Evolutionary conservation across 2,329 filamentous ascomycete species (phyloP).

Genomic region (Penicillium carneum): DNA sequence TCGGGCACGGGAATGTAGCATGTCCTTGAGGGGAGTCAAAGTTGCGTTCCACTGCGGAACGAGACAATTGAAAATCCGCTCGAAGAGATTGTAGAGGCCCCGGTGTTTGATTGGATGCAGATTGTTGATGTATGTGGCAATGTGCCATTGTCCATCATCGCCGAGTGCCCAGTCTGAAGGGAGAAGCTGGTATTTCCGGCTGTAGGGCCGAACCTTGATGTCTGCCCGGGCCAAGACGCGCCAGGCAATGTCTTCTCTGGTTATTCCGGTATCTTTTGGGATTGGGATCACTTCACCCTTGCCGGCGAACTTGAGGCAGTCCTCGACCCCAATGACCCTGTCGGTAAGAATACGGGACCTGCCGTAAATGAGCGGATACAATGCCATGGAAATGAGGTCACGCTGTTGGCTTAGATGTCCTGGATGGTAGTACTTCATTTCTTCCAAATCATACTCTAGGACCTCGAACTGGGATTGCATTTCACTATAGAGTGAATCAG

Average conservation of each 20-base stretch:
- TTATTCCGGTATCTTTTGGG: conserved; percentile 42
- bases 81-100: conserved; percentile 50
- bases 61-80: conserved; percentile 44
- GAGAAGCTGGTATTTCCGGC: conserved; percentile 56
- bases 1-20: conserved; percentile 43
- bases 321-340: conserved; percentile 37
- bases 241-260: conserved; percentile 43
- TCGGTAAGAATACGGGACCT: conserved; percentile 41
- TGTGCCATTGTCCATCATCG: conserved; percentile 38
- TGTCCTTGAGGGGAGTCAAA: conserved; percentile 43
- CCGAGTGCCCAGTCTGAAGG: conserved; percentile 51
- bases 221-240: conserved; percentile 40
- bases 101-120: conserved; percentile 50
- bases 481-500: conserved; percentile 47
- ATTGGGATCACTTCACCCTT: conserved; percentile 36
- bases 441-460: conserved; percentile 60
- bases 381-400: conserved; percentile 69
- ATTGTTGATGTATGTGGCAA: conserved; percentile 57
- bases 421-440: conserved; percentile 68
- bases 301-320: conserved; percentile 35
- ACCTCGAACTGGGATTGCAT: conserved; percentile 55
- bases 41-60: conserved; percentile 39
- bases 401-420: conserved; percentile 62
- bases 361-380: conserved; percentile 63
- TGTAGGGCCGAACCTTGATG: conserved; percentile 40